Percentiles rank a stretch among this genome's conserved stretches.
phyloP scores from a whole-genome alignment of 139 green algal species.

The Zygnema cylindricum region DNA sequence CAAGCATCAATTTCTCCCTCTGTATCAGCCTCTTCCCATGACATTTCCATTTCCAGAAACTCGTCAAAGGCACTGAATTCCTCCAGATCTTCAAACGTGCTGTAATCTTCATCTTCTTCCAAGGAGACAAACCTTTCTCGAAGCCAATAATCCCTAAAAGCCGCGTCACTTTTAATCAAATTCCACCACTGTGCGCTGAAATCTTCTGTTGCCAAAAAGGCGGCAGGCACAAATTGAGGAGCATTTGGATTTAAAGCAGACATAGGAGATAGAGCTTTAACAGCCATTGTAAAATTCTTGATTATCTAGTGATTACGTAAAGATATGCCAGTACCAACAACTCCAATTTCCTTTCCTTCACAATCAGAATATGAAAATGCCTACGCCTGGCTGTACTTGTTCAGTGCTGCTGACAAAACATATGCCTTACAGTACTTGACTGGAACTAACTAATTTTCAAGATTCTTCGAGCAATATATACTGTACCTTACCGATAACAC shows the following conservation, averaged over 20 bases:
- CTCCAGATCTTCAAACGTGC: background rate
- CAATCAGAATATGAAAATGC: no score
- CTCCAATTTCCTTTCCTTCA: no score
- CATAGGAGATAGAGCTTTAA: constrained; percentile 17
- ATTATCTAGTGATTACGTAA: no score
- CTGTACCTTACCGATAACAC: no score
- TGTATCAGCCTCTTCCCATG: background rate
- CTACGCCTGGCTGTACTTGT: no score
- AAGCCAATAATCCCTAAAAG: constrained; percentile 33
- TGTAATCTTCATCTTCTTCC: background rate
- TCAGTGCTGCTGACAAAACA: no score
- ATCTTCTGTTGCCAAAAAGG: constrained; percentile 12
- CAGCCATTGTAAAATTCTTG: constrained; percentile 16
- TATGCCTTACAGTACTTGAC: no score
- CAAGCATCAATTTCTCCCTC: background rate
- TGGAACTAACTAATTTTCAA: no score
- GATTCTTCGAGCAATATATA: no score
- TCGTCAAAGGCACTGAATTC: background rate
- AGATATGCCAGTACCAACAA: no score
- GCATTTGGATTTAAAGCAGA: constrained; percentile 26
- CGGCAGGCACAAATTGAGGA: constrained; percentile 22
- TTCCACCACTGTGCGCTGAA: constrained; percentile 18
- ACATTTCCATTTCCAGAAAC: background rate
- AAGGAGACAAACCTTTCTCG: background rate
- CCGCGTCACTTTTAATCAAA: background rate